phyloP scores from a whole-genome alignment of 2,329 filamentous ascomycete genomes.

The Lasiodiplodia sp. region DNA sequence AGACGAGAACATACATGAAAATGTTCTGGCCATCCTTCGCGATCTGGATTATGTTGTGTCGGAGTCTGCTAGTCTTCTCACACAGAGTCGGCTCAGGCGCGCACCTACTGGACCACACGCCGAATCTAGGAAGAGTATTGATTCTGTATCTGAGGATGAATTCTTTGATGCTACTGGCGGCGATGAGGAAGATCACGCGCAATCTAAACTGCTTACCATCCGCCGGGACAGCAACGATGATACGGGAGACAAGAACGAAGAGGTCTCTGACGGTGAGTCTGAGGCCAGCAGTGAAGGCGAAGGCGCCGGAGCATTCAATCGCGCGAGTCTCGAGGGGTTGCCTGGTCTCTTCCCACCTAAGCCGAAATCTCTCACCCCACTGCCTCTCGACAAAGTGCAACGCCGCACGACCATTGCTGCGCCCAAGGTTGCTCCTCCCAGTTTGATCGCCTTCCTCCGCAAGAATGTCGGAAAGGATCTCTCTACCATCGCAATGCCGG shows the following conservation, averaged over 20 bases:
- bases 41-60: conserved; percentile 84
- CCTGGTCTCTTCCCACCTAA: conserved; percentile 73
- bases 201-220: conserved; percentile 77
- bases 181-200: conserved; percentile 34
- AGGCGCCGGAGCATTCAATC: conserved; percentile 51
- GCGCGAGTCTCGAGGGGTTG: conserved; percentile 41
- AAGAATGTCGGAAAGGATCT: conserved; percentile 99
- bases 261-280: conserved; percentile 62
- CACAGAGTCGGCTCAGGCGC: conserved; percentile 80
- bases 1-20: conserved; percentile 73
- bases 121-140: conserved; percentile 71
- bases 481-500: conserved; percentile 96
- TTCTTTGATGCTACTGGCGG: conserved; percentile 90
- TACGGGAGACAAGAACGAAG: conserved; percentile 60
- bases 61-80: conserved; percentile 80
- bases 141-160: conserved; percentile 82
- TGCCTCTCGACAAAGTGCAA: conserved; percentile 74
- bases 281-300: conserved; percentile 69
- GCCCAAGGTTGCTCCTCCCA: conserved; percentile 82
- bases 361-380: conserved; percentile 76
- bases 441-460: conserved; percentile 89
- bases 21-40: conserved; percentile 81
- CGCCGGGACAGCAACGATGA: conserved; percentile 72
- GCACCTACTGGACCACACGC: conserved; percentile 56
- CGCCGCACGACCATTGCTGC: conserved; percentile 75